Evolutionary conservation across 2,329 filamentous ascomycete genomes (phyloP), one percentile per base, ranked within the genome.

Genomic region (Aspergillus pseudotamarii): DNA sequence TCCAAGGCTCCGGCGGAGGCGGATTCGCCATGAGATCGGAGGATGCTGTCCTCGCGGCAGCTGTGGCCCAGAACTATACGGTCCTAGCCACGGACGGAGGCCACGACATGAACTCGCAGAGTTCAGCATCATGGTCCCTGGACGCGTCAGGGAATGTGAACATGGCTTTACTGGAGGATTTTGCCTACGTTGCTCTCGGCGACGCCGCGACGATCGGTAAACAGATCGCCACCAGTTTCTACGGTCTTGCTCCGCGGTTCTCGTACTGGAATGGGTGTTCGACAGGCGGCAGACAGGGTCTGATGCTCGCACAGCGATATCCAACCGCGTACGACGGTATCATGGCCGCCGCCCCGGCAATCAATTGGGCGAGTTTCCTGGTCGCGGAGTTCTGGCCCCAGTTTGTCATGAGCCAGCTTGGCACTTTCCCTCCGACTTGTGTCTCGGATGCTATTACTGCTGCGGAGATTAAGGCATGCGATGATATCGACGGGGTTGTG

Each of bases 191-290:
- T 5, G 69, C 73, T 1, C 50, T 77, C 4, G 67, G 76, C 53
- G 79, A 81, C 30, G 68, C 76, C 66, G 69, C 56, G 6, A 28
- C 71, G 6, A 68, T 81, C 28, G 76, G 72, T 5, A 68, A 72
- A 41, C 41, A 64, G 4, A 3, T 78, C 16, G 74, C 71, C 0
- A 50, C 63, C 14, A 64, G 63, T 3, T 77, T 71, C 60, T 81
- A 81, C 56, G 73, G 72, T 3, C 57, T 63, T n/a, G 58, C 58
- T 11, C 70, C 71, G 9, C 67, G 68, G 11, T 78, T 74, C 60
- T 79, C 79, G 4, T 83, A 83, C 71, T 83, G 78, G 68, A 69
- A 78, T 50, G 80, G 80, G 21, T 83, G 81, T 70, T 82, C 80
- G 2, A 77, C 77, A 16, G 81, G 81, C 60, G 81, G 81, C 21